Percentiles rank a stretch among this genome's conserved stretches.
Evolutionary conservation across 176 grass and related monocot species (phyloP).

Genomic region (Saccharum officinarum): DNA sequence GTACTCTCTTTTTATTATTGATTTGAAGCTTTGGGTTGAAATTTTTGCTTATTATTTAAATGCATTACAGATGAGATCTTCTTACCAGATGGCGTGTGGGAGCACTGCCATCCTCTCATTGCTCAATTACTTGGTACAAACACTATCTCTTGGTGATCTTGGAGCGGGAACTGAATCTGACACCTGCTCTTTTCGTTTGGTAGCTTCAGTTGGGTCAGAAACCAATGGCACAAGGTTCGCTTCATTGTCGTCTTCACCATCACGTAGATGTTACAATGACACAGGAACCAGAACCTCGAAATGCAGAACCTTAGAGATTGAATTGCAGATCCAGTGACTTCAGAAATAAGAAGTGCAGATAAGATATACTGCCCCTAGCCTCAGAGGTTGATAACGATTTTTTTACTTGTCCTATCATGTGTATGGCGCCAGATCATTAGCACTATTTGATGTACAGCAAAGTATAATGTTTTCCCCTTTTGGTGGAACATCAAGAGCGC

Average conservation of each 20-base stretch:
- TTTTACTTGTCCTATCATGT: neutral
- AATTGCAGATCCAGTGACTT: neutral
- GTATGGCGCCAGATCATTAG: neutral
- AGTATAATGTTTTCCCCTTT: neutral
- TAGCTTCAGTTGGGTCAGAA: constrained; percentile 14
- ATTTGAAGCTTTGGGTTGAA: neutral
- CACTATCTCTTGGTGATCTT: neutral
- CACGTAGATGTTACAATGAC: neutral
- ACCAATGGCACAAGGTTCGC: neutral
- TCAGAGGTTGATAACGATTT: neutral
- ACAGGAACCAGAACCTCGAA: neutral
- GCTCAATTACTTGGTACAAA: neutral
- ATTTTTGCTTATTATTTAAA: neutral
- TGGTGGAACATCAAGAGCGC: neutral
- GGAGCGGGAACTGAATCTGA: neutral
- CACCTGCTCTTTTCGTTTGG: neutral
- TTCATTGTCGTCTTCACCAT: constrained; percentile 12
- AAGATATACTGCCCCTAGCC: neutral
- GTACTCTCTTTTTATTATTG: neutral
- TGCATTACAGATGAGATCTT: constrained; percentile 10
- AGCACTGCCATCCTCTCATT: neutral
- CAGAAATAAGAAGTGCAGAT: neutral
- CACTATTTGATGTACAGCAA: neutral
- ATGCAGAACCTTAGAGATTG: neutral
- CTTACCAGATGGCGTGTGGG: neutral